Base-by-base conservation (phyloP, 2,329 filamentous ascomycete species). In the Microsporum audouinii region DNA sequence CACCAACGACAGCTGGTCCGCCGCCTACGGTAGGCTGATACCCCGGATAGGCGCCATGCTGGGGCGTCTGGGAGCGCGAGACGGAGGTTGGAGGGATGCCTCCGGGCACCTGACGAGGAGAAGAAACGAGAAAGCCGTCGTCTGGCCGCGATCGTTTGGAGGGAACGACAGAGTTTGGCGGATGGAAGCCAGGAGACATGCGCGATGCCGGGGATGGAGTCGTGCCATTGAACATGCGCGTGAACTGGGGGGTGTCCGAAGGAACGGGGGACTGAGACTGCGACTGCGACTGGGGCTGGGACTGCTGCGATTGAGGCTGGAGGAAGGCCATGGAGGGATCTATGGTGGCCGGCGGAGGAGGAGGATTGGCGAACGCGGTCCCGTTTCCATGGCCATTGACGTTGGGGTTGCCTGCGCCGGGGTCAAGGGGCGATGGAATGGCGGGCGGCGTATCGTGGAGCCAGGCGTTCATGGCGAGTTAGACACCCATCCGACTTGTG, bases 11-110 rank as follows among this genome's bases (percentile, higher is more conserved):
- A 34, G 23, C 82, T 3, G 17, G 27, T 17, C 27, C 53, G 29
- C 55, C 60, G 57, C 80, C 79, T 72, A 86, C 85, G 64, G 78
- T 77, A 68, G 82, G 83, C 71, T 86, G 88, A 73, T 87, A 92
- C 66, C 84, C 84, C 33, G 86, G 79, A 68, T 86, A 91, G 59
- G 82, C 81, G 64, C 85, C 82, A 71, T 92, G 89, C 69, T 90
- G 88, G 38, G 92, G 92, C 34, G 92, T 97, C 72, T 96, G 91
- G 68, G 92, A 92, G 75, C 92, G 89, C 75, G 92, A 95, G 29
- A 84, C 85, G 49, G 49, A 29, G 14, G 49, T 12, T 6, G 49
- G 31, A 57, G 89, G 88, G 34, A 90, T 76, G 76, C 88, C 88
- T 65, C 84, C 84, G 3, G 87, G 83, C 61, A 87, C 85, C 71